Base-by-base conservation (phyloP, 371 early-diverging fungal species). In the Funneliformis caledonium region DNA sequence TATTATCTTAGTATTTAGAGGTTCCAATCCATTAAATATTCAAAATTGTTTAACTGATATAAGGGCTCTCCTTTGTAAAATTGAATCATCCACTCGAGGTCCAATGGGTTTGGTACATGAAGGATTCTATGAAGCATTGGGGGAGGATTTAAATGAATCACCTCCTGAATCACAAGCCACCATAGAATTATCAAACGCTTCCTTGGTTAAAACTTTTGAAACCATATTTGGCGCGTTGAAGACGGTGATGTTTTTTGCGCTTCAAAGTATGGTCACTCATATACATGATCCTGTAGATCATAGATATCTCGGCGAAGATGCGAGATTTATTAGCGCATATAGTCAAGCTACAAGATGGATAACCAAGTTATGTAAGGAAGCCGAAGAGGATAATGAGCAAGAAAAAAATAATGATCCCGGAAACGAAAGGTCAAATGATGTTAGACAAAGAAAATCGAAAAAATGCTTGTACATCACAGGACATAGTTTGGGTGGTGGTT, bases 31-130 rank as follows among this genome's bases (percentile, higher is more conserved):
- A 31, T 64, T 64, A 6, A 64, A 64, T 64, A 64, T 64, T 31
- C 64, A 64, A 33, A 64, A 64, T 22, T 22, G 64, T 31, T 64
- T 64, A 64, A 64, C 64, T 64, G 64, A 64, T 14, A 64, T 64
- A 31, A 22, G 64, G 10, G 22, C 64, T 16, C 33, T 33, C 31
- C 64, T 64, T 64, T 33, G 64, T 33, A 64, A 64, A 2, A 64
- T 64, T 31, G 64, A 64, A 64, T 31, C 31, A 31, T 31, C 64
- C 11, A 16, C 5, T 31, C 22, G 9, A 64, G 64, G 31, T 31
- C 4, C 5, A 22, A 64, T 31, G 16, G 64, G 64, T 14, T 64
- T 64, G 26, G 64, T 64, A 4, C 64, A 64, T 12, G 64, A 64
- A 64, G 64, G 64, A 64, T 64, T 31, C 26, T 64, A 33, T 64